A percentile compares a stretch with the other conserved stretches of the same genome.
These are phyloP conservation scores for Protea cynaroides DNA, from an alignment of 164 flowering plant species.

Conservation along the genomic window DNA sequence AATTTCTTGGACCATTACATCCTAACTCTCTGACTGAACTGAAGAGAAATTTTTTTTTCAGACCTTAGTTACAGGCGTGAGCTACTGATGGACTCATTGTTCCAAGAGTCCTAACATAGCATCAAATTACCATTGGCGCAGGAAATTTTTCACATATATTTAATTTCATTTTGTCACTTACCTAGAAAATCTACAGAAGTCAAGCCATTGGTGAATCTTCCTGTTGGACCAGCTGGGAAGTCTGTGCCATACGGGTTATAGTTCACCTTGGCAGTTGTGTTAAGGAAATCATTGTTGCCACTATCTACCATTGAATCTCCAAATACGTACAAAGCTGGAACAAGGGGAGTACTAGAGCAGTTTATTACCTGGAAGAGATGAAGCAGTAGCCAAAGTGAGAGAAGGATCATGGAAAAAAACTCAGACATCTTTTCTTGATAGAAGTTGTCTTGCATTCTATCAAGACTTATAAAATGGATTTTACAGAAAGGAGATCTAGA, in stretches of 20 bases:
- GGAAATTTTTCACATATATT: too few species aligned
- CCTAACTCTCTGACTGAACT: too few species aligned
- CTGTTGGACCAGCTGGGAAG: slow-evolving; percentile 7
- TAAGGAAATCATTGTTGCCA: slow-evolving; percentile 10
- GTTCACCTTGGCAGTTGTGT: slow-evolving; percentile 2
- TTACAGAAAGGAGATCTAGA: too few species aligned
- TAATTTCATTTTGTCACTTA: neutral
- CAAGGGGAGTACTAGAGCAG: neutral
- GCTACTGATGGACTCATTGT: too few species aligned
- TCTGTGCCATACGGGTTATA: slow-evolving; percentile 13
- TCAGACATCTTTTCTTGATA: too few species aligned
- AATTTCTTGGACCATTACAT: too few species aligned
- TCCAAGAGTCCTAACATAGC: too few species aligned
- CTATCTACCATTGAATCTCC: slow-evolving; percentile 13
- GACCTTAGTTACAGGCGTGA: too few species aligned
- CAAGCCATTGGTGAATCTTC: slow-evolving; percentile 16
- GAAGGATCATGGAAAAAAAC: neutral
- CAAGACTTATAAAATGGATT: too few species aligned
- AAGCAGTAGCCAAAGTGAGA: neutral
- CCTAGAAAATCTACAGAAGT: slow-evolving; percentile 13
- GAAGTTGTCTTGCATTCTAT: too few species aligned
- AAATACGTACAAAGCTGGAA: slow-evolving; percentile 13
- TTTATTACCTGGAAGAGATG: neutral
- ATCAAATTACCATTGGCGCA: too few species aligned
- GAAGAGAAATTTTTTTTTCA: too few species aligned